Base-by-base conservation (phyloP, 768 basidiomycete species). In the Naematelia encephala region DNA sequence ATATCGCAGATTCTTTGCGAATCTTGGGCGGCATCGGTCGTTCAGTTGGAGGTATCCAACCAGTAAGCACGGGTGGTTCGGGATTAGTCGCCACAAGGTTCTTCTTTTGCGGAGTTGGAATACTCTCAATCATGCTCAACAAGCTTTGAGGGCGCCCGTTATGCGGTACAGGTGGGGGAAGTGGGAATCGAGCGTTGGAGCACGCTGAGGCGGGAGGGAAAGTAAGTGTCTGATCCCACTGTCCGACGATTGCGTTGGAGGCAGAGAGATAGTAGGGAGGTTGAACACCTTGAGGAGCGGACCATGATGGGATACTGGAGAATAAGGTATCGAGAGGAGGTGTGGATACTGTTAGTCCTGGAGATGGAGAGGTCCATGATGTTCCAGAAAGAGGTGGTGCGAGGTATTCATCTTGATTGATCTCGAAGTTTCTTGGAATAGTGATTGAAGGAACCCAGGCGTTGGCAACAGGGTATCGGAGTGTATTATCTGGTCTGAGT, bases 21-120 rank as follows among this genome's bases (percentile, higher is more conserved):
- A 10, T 28, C 26, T 51, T 51, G 10, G 23, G 47, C 27, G 62
- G 62, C 27, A 57, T 23, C 1, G 62, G 54, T 44, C 62, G 42
- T 19, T 64, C 59, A 16, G 47, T 49, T 1, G 54, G 58, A 16
- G 62, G 62, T 8, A 64, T 60, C 62, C 62, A 64, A 8, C 62
- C 58, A 26, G 5, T 50, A 5, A 60, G 27, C 19, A 26, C 51
- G 5, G 62, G 62, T 30, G 62, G 43, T 4, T 47, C 47, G 53
- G 42, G 42, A 16, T 39, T 39, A 8, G 16, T 39, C 34, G 16
- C 34, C 34, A 39, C 34, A 16, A 16, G 34, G 34, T 16, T 39
- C 34, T 39, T 39, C 34, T 16, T 39, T 39, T 39, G 34, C 21
- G 46, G 46, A 47, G 8, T 21, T 21, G 46, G 46, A 21, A 47